Base-by-base conservation (phyloP, 176 grass and related monocot genomes). In the Panicum miliaceum region DNA sequence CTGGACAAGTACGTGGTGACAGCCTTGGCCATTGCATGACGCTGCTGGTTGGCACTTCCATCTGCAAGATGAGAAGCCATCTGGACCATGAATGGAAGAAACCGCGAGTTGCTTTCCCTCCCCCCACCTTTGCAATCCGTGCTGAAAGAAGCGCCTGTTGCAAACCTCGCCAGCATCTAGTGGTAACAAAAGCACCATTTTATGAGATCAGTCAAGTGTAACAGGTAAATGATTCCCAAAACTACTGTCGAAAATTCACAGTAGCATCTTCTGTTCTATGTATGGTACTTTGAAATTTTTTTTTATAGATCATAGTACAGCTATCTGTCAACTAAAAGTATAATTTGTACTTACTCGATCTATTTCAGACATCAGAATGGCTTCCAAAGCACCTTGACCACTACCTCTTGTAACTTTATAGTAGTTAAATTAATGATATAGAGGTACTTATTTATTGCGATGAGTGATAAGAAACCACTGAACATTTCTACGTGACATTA, bases 101-200 rank as follows among this genome's bases (percentile, higher is more conserved):
- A 98, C 46, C 77, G 89, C 2, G 93, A 98, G 84, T 98, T 98
- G 89, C 96, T 98, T 81, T 98, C 93, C 86, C 78, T 87, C 7
- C 96, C 96, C 43, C 96, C 96, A 78, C 96, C 96, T 92, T 94
- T 98, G 79, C 91, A 78, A 76, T 98, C 96, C 4, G 71, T 88
- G 73, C 84, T 98, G 81, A 98, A 98, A 54, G 83, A 83, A 74
- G 96, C 91, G 7, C 93, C 93, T 73, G 96, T 98, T 16, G 96
- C 96, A 88, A 98, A 95, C 80, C 96, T 92, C 73, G 96, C 96
- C 56, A 98, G 71, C 96, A 98, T 98, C 96, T 98, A 73, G 16
- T 41, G 42, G 82, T 80, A 27, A 65, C 22, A 91, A 78, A 73
- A 67, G 18, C 42, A 82, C 6, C 47, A 79, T 73, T 64, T 47